Conservation (phyloP, 192 early-diverging fungal species). For the Umbelopsis ramanniana region DNA sequence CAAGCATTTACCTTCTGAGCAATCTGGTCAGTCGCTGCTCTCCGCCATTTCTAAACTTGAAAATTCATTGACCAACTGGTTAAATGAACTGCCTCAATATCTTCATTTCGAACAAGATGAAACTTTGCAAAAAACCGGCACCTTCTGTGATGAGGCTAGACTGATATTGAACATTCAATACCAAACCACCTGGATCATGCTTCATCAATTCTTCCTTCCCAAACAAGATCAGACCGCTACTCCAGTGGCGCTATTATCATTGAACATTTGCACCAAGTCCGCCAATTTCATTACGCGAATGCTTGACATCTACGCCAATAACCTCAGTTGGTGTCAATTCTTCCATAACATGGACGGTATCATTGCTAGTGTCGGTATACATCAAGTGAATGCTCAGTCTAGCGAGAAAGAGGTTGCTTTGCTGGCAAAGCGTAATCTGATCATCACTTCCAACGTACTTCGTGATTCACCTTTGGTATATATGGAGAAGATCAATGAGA, state of each 20-base stretch:
- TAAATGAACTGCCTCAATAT: conserved; percentile 34
- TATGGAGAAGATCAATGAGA: conserved; percentile 45
- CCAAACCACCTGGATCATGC: conserved; percentile 50
- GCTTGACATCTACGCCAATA: conserved; percentile 37
- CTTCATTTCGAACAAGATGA: conserved; percentile 42
- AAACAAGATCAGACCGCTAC: conserved; percentile 48
- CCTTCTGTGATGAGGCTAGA: conserved; percentile 42
- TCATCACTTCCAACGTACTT: conserved; percentile 41
- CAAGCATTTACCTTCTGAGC: conserved; percentile 47
- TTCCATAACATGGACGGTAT: conserved; percentile 45
- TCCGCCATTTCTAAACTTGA: conserved; percentile 49
- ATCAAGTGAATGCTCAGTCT: conserved; percentile 48
- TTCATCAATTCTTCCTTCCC: conserved; percentile 49
- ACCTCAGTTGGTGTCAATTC: conserved; percentile 47
- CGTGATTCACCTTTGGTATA: conserved; percentile 39
- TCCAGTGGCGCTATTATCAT: conserved; percentile 42
- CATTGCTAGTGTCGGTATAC: conserved; percentile 44
- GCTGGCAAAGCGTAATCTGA: conserved; percentile 42
- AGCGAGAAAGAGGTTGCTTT: conserved; percentile 39
- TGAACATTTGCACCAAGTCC: conserved; percentile 49
- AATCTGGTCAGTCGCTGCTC: conserved; percentile 46
- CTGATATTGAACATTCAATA: conserved; percentile 45
- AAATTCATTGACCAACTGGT: conserved; percentile 43
- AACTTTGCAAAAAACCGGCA: conserved; percentile 27
- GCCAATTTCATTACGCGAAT: conserved; percentile 46